phyloP scores from a whole-genome alignment of 2,329 filamentous ascomycete genomes.

The Aspergillus sp. region DNA sequence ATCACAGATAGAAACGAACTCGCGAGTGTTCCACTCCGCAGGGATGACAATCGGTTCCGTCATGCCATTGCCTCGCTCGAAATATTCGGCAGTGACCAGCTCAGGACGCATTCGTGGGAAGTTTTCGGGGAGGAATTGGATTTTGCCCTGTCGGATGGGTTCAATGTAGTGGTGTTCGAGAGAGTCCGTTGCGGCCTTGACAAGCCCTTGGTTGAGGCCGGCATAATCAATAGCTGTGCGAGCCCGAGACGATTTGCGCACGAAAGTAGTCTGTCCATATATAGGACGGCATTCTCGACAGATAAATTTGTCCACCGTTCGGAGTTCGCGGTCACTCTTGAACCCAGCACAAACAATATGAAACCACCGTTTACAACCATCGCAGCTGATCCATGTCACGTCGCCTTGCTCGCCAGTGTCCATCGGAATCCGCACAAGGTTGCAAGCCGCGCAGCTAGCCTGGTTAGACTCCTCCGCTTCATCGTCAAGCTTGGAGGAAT shows the following conservation, averaged over 20 bases:
- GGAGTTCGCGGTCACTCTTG: constrained; percentile 64
- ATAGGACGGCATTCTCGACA: constrained; percentile 61
- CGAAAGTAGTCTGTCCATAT: constrained; percentile 66
- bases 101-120: constrained; percentile 67
- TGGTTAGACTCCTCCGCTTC: constrained; percentile 35
- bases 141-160: constrained; percentile 65
- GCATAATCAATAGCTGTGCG: constrained; percentile 69
- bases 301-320: constrained; percentile 69
- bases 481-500: constrained; percentile 32
- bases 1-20: constrained; percentile 37
- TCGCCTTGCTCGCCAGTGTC: constrained; percentile 57
- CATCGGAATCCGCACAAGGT: constrained; percentile 55
- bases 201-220: constrained; percentile 65
- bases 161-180: constrained; percentile 69
- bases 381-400: constrained; percentile 65
- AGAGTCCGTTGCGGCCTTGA: constrained; percentile 66
- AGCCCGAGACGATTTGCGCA: constrained; percentile 66
- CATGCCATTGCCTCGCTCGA: constrained; percentile 65
- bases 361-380: constrained; percentile 69
- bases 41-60: constrained; percentile 68
- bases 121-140: constrained; percentile 61
- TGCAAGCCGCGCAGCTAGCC: constrained; percentile 60
- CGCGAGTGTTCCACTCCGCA: constrained; percentile 60
- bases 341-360: constrained; percentile 69
- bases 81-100: constrained; percentile 63